These are phyloP conservation scores for Thelonectria blattea DNA, from an alignment of 2,329 filamentous ascomycete species.

Conservation along the genomic window DNA sequence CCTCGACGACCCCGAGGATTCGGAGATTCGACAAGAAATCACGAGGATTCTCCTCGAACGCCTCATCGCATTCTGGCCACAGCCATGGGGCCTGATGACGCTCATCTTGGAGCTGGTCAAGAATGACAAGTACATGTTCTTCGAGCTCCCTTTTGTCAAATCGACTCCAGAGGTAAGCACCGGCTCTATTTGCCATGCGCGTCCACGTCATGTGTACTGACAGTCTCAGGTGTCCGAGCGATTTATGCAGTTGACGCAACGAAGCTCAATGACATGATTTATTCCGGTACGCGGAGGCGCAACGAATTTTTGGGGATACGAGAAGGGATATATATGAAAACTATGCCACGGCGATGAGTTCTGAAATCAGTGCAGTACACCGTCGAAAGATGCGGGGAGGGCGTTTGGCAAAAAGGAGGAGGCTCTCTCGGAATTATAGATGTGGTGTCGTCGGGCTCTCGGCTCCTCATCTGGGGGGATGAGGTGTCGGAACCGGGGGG, in stretches of 20 bases:
- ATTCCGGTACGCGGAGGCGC: constrained; percentile 1
- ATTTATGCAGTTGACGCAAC: constrained; percentile 45
- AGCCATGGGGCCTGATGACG: constrained; percentile 93
- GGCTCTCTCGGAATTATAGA: constrained; percentile 38
- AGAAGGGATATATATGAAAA: constrained; percentile 13
- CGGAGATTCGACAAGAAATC: constrained; percentile 87
- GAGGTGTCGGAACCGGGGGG: constrained; percentile 21
- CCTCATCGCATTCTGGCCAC: constrained; percentile 85
- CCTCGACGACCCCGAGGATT: constrained; percentile 74
- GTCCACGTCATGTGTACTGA: constrained; percentile 16
- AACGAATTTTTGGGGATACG: constrained; percentile 10
- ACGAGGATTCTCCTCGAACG: constrained; percentile 88
- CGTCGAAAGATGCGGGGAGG: constrained; percentile 23
- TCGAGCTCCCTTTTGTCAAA: constrained; percentile 91
- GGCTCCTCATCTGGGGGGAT: constrained; percentile 38
- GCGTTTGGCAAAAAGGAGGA: constrained; percentile 32
- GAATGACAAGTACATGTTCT: constrained; percentile 90
- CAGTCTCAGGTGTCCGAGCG: constrained; percentile 43
- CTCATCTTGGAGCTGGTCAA: constrained; percentile 89
- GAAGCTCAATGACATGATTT: constrained; percentile 34
- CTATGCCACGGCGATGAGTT: constrained; percentile 29
- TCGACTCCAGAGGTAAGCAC: constrained; percentile 77
- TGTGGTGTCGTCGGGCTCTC: constrained; percentile 26
- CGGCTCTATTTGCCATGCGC: not conserved
- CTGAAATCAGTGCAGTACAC: constrained; percentile 36